Evolutionary conservation across 495 filamentous ascomycete genomes (phyloP), one percentile per base, ranked within the genome.

Genomic region (Delitschia confertaspora): DNA sequence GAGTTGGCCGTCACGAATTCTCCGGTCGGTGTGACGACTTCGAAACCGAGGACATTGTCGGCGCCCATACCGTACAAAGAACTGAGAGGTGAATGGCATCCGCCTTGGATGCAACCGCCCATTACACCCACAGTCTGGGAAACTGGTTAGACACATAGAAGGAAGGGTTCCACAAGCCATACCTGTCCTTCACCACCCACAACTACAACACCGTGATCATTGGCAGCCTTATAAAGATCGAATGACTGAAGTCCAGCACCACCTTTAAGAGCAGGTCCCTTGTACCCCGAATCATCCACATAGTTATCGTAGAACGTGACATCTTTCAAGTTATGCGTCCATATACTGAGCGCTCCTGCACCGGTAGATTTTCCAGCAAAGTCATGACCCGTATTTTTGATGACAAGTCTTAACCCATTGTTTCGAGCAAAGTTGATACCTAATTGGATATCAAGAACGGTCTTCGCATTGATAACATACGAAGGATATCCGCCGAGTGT

Each of bases 321-420:
- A 17, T 43, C 43, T 22, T 54, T 53, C 27, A 57, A 29, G 25
- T 39, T 32, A 36, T 54, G 54, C 3, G 54, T 57, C 54, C 54
- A 57, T 8, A 57, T 22, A 23, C 49, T 49, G 4, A 54, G 24
- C 17, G 51, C 14, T 16, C 45, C 51, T 32, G 18, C 31, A 14
- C 51, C 51, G 11, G 26, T 14, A 3, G 45, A 49, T 20, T 54
- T 54, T 13, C 51, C 51, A 13, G 41, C 13, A 38, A 49, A 54
- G 24, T 54, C 51, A 16, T 83, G 80, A 21, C 82, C 81, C 1
- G 80, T 86, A 49, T 83, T 85, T 65, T 81, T 82, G 42, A 83
- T 68, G 0, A 78, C 64, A 3, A 85, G 60, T 22, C 79, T 64
- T 0, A 83, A 45, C 13, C 72, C 69, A 17, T 65, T 62, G 17